Evolutionary conservation across 306 rosid species (phyloP), one percentile per base, ranked within the genome.

Genomic region (Hylodesmum podocarpum): DNA sequence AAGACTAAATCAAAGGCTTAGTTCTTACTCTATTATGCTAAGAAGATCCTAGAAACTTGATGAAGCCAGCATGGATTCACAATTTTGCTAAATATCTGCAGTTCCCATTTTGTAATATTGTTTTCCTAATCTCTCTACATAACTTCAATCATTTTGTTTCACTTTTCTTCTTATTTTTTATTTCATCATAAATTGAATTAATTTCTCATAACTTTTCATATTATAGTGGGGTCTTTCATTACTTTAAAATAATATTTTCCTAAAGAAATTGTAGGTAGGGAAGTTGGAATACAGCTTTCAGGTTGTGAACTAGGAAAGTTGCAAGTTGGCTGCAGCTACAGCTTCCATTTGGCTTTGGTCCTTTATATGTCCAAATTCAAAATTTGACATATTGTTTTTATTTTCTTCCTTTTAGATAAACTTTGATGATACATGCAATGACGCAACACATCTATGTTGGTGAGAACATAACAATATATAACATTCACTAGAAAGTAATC

Each of bases 401-500:
- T n/a, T n/a, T n/a, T n/a, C n/a, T n/a, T n/a, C n/a, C n/a, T n/a
- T n/a, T n/a, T n/a, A n/a, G n/a, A n/a, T 59, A 18, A 16, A 8
- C 1, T 73, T 68, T 61, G 81, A 80, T 65, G 74, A 81, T 77
- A 3, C 80, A 77, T 68, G 88, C 88, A 74, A 74, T 81, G 81
- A 85, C 70, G 81, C 53, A 58, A 58, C 18, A 37, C 73, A 6
- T 55, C 82, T 82, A 85, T 81, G 34, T 8, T 55, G 58, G 18
- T 22, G 25, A 55, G 37, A 78, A 19, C 57, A 39, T 10, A 69
- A 44, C 68, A 47, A 63, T 81, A 19, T 50, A 39, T 10, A 69
- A 44, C 68, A 47, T 53, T 81, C 76, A 70, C 63, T 61, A 22
- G 51, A 57, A 46, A 46, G 28, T 18, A 41, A 8, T 10, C 18